Evolutionary conservation across 352 stramenopile species (phyloP), one percentile per base, ranked within the genome.

Genomic region (Thraustotheca clavata): DNA sequence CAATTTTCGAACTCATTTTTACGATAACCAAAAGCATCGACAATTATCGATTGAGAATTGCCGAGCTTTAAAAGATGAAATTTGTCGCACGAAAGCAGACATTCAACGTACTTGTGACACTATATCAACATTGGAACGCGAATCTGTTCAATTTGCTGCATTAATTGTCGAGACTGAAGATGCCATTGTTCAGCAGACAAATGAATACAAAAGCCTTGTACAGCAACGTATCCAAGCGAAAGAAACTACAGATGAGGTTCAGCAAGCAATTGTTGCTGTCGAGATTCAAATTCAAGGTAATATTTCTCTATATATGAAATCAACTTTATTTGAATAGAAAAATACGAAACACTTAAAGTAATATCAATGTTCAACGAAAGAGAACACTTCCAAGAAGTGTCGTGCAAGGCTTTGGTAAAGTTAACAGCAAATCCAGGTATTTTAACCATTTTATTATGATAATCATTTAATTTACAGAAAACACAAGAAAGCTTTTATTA

Each of bases 261-360:
- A 65, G 5, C 22, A 1, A 12, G 38, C 26, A 22, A 39, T 65
- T 36, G n/a, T 16, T 8, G 20, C 20, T 18, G 27, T 65, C 11
- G 27, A 18, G 20, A 65, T 32, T 3, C 57, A 43, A 31, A 50
- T 39, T 22, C 38, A 11, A 52, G 57, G 50, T 60, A 49, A 9
- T 16, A n/a, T 22, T 54, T 54, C 14, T 54, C 20, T 14, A 14
- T 22, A 59, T 26, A 8, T 59, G 31, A 59, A 20, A 40, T 43
- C 1, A n/a, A n/a, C n/a, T n/a, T n/a, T n/a, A n/a, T n/a, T n/a
- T 11, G 11, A 8, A 46, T 65, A 65, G 57, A 65, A 43, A 65
- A 65, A 24, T 65, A 27, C 41, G 57, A 65, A 34, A 18, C 57
- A 8, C 8, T 65, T 18, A 43, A 43, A 16, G 52, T 27, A 20